Conservation (phyloP, 2,329 filamentous ascomycete genomes). For the Penicillium sp. region DNA sequence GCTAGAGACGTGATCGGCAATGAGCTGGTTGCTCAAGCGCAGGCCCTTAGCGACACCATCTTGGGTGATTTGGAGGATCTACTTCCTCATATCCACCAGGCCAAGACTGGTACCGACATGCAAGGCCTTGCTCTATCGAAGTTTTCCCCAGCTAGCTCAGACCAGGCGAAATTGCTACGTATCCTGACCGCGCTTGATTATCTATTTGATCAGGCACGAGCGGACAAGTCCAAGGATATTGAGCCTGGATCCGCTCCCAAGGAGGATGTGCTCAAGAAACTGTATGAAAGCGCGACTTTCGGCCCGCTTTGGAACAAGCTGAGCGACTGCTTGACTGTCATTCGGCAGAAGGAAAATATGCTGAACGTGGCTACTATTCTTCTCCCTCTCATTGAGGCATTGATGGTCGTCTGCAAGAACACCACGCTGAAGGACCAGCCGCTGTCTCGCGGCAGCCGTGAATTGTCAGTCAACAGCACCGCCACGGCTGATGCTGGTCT, state of each 20-base stretch:
- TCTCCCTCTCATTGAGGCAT: slow-evolving; percentile 85
- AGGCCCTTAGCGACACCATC: slow-evolving; percentile 78
- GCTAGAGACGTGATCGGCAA: slow-evolving; percentile 89
- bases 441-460: slow-evolving; percentile 55
- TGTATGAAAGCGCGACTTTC: slow-evolving; percentile 91
- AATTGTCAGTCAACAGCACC: slow-evolving; percentile 66
- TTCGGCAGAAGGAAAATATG: slow-evolving; percentile 90
- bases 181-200: slow-evolving; percentile 94
- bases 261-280: slow-evolving; percentile 77
- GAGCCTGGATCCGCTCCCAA: slow-evolving; percentile 63
- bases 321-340: slow-evolving; percentile 81
- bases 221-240: slow-evolving; percentile 51
- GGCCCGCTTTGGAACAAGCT: slow-evolving; percentile 88
- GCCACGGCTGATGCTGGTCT: slow-evolving; percentile 70
- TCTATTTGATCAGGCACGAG: slow-evolving; percentile 78
- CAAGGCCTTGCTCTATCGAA: slow-evolving; percentile 91
- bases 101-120: slow-evolving; percentile 86
- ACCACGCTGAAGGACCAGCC: slow-evolving; percentile 72
- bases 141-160: slow-evolving; percentile 92
- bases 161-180: slow-evolving; percentile 91
- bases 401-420: slow-evolving; percentile 99
- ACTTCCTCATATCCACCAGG: slow-evolving; percentile 79
- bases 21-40: slow-evolving; percentile 84
- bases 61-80: slow-evolving; percentile 80
- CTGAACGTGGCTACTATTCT: slow-evolving; percentile 96